phyloP scores from a whole-genome alignment of 306 rosid species.

The Cicer chorassanicum region DNA sequence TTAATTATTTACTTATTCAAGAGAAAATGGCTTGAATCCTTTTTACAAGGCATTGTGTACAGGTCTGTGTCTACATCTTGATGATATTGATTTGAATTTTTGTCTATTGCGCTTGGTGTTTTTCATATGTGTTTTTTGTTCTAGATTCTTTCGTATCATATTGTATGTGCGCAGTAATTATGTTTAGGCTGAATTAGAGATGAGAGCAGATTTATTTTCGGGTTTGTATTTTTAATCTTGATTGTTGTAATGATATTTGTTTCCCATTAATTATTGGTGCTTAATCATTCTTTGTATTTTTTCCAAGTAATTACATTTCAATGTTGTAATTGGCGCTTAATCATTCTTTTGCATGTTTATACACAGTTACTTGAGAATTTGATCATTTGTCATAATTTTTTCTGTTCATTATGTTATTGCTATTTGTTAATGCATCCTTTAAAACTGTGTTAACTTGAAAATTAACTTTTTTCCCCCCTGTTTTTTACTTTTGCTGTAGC shows the following conservation, averaged over 20 bases:
- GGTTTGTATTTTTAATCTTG: slow-evolving; percentile 18
- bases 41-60: neutral
- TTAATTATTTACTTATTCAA: neutral
- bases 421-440: slow-evolving; percentile 15
- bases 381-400: slow-evolving; percentile 12
- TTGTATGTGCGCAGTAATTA: slow-evolving; percentile 13
- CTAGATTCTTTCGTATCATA: slow-evolving; percentile 27
- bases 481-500: slow-evolving; percentile 56
- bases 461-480: slow-evolving; percentile 39
- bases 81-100: slow-evolving; percentile 33
- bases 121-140: neutral
- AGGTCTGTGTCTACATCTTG: slow-evolving; percentile 19
- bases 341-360: slow-evolving; percentile 27
- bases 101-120: slow-evolving; percentile 24
- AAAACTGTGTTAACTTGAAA: slow-evolving; percentile 38
- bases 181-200: slow-evolving; percentile 11
- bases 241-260: slow-evolving; percentile 22
- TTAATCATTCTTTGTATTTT: slow-evolving; percentile 21
- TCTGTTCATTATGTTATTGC: slow-evolving; percentile 30
- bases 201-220: slow-evolving; percentile 21
- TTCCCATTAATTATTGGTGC: neutral
- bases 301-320: neutral
- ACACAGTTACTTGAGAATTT: slow-evolving; percentile 34
- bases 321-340: neutral
- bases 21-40: neutral